Evolutionary conservation across 2,329 filamentous ascomycete species (phyloP).

Genomic region (Colletotrichum caudatum): DNA sequence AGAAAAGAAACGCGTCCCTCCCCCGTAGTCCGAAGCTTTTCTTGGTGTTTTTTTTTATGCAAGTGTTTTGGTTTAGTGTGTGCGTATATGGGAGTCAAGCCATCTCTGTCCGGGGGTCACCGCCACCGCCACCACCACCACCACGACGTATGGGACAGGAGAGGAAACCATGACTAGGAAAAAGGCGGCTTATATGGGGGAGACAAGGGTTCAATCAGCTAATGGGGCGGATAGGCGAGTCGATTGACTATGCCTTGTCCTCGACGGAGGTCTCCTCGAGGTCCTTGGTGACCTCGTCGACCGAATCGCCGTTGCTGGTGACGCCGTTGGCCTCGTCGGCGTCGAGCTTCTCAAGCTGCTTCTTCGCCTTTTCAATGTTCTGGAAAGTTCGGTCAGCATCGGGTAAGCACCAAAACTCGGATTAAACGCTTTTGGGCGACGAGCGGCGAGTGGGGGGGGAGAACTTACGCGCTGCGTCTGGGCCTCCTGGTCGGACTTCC

Average conservation of each 20-base stretch:
- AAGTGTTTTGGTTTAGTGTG: slow-evolving; percentile 16
- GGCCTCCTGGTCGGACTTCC: slow-evolving; percentile 89
- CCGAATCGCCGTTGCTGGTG: slow-evolving; percentile 62
- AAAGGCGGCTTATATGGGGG: slow-evolving; percentile 4
- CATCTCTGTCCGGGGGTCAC: neutral
- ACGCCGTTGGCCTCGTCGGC: slow-evolving; percentile 68
- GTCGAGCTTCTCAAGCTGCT: slow-evolving; percentile 92
- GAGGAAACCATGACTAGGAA: neutral
- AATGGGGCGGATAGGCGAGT: slow-evolving; percentile 23
- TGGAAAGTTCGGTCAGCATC: slow-evolving; percentile 56
- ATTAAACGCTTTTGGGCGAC: neutral
- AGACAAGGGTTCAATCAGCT: slow-evolving; percentile 25
- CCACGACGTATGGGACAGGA: neutral
- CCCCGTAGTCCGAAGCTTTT: slow-evolving; percentile 32
- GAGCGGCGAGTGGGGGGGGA: neutral
- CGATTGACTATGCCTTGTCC: slow-evolving; percentile 59
- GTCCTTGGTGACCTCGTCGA: slow-evolving; percentile 65
- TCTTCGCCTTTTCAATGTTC: slow-evolving; percentile 98
- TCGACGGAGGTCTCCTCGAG: slow-evolving; percentile 65
- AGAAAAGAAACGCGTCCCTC: slow-evolving; percentile 12
- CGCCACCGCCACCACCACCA: neutral
- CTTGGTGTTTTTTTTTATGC: slow-evolving; percentile 15
- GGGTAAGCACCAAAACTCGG: neutral
- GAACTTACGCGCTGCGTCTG: slow-evolving; percentile 88
- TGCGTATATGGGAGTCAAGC: slow-evolving; percentile 20